Conservation (phyloP, 257 asterid species). For the Solanum habrochaites region DNA sequence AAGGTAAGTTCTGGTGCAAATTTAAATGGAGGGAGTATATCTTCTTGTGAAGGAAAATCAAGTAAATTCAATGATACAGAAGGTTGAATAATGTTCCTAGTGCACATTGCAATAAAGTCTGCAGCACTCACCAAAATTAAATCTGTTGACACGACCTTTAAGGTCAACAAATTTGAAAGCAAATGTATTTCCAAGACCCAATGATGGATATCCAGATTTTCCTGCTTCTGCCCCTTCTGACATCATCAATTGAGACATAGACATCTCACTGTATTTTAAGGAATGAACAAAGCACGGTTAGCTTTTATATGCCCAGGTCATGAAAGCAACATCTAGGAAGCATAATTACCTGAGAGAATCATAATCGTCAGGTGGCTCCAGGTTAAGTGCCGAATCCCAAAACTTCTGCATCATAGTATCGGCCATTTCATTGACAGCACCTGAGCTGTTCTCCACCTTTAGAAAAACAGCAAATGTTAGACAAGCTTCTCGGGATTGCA, state of each 20-base stretch:
- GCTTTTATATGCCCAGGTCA: background rate
- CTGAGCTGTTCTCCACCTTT: constrained; percentile 78
- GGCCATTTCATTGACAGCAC: constrained; percentile 61
- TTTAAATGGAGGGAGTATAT: background rate
- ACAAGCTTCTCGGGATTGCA: background rate
- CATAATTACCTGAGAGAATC: constrained; percentile 59
- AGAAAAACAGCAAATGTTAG: background rate
- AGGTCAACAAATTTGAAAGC: constrained; percentile 72
- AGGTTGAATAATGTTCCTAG: background rate
- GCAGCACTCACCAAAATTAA: constrained; percentile 59
- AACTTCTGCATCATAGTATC: constrained; percentile 87
- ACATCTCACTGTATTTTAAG: constrained; percentile 58
- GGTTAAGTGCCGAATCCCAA: constrained; percentile 91
- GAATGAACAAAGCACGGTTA: background rate
- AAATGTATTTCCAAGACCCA: constrained; percentile 69
- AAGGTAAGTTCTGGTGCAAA: background rate
- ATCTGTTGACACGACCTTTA: constrained; percentile 67
- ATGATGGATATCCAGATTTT: constrained; percentile 59
- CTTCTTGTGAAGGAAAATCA: background rate
- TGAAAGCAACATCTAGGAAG: background rate
- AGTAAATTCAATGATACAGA: background rate
- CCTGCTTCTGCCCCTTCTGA: constrained; percentile 51
- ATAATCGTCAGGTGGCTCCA: constrained; percentile 77
- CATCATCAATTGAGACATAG: constrained; percentile 51
- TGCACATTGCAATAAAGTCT: background rate